Conservation (phyloP, 805 yeast genomes). For the Aciculoconidium aculeatum region DNA sequence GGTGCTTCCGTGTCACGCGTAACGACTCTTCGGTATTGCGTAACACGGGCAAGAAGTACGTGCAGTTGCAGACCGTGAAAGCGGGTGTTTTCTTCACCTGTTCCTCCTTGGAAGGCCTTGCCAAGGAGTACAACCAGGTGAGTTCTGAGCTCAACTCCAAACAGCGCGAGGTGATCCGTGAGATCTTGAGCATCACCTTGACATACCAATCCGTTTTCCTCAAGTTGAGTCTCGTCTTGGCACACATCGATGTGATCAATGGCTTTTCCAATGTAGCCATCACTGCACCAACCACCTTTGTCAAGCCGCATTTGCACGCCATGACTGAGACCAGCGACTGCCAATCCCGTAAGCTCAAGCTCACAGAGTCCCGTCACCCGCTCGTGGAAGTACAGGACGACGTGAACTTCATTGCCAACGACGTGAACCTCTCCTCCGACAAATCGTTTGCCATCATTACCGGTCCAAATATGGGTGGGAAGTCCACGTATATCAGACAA, state of each 20-base stretch:
- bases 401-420: slow-evolving; percentile 85
- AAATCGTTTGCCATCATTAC: slow-evolving; percentile 80
- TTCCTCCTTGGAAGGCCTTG: slow-evolving; percentile 49
- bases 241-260: slow-evolving; percentile 76
- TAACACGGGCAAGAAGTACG: slow-evolving; percentile 48
- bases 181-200: slow-evolving; percentile 72
- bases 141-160: slow-evolving; percentile 65
- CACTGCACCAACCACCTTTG: slow-evolving; percentile 73
- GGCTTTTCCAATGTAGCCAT: slow-evolving; percentile 82
- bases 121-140: slow-evolving; percentile 52
- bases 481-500: slow-evolving; percentile 87
- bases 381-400: slow-evolving; percentile 92
- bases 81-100: slow-evolving; percentile 95
- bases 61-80: slow-evolving; percentile 84
- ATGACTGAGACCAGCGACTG: slow-evolving; percentile 25
- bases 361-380: slow-evolving; percentile 87
- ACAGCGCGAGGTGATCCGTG: slow-evolving; percentile 74
- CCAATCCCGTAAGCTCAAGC: slow-evolving; percentile 41
- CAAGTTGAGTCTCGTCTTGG: slow-evolving; percentile 55
- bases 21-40: slow-evolving; percentile 80
- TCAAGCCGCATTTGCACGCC: slow-evolving; percentile 64
- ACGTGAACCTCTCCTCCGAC: slow-evolving; percentile 56
- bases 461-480: slow-evolving; percentile 98
- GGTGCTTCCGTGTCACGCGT: slow-evolving; percentile 92
- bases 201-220: slow-evolving; percentile 79